Percentiles rank a stretch among this genome's conserved stretches.
These are phyloP conservation scores for Hypoxylon intermedium DNA, from an alignment of 495 filamentous ascomycete species.

Conservation along the genomic window DNA sequence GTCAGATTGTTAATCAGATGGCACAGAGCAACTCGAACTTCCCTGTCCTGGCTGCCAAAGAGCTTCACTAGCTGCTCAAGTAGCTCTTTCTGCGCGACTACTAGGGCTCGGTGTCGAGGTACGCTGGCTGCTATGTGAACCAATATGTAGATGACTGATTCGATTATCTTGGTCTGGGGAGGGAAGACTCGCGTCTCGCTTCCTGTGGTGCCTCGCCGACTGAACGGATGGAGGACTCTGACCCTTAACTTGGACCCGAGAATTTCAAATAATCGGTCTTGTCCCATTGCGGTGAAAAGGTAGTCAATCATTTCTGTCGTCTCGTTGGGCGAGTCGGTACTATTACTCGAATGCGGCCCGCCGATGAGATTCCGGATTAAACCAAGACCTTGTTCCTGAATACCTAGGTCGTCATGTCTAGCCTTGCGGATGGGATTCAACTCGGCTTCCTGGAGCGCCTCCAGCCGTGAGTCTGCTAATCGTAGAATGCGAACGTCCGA, in stretches of 20 bases:
- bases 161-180: conserved; percentile 75
- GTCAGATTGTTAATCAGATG: conserved; percentile 85
- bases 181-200: conserved; percentile 54
- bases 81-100: conserved; percentile 63
- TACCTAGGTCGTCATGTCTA: conserved; percentile 77
- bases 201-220: conserved; percentile 39
- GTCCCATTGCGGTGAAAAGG: conserved; percentile 76
- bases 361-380: conserved; percentile 89
- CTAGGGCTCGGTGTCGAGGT: conserved; percentile 73
- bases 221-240: conserved; percentile 57
- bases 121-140: conserved; percentile 84
- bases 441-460: conserved; percentile 62
- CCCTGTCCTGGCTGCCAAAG: conserved; percentile 71
- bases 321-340: conserved; percentile 67
- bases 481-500: conserved; percentile 42
- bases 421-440: conserved; percentile 63
- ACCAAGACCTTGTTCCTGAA: conserved; percentile 89
- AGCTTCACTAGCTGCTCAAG: conserved; percentile 72
- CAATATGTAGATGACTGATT: conserved; percentile 75
- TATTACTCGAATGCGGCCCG: conserved; percentile 64
- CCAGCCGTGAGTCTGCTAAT: conserved; percentile 58
- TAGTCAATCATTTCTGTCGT: conserved; percentile 80
- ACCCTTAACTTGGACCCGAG: conserved; percentile 74
- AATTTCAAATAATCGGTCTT: conserved; percentile 76
- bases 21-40: conserved; percentile 75